phyloP scores from a whole-genome alignment of 2,329 filamentous ascomycete species.

The Drechslerella dactyloides region DNA sequence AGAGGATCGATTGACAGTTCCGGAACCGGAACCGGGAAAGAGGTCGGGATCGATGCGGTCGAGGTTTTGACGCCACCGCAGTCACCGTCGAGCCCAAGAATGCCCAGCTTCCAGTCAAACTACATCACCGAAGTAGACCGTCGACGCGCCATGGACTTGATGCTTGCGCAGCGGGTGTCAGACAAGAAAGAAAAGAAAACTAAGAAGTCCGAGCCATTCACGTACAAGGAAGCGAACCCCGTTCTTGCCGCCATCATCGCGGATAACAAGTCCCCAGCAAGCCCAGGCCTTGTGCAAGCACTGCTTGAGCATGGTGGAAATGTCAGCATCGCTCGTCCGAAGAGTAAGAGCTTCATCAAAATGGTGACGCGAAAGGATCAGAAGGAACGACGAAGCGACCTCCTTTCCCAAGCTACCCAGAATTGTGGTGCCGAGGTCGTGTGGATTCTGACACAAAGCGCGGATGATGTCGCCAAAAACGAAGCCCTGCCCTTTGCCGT shows the following conservation, averaged over 20 bases:
- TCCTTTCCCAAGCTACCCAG: conserved; percentile 19
- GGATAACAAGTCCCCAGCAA: conserved; percentile 7
- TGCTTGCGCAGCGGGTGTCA: conserved; percentile 11
- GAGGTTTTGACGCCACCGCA: not conserved
- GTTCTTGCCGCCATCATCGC: conserved; percentile 7
- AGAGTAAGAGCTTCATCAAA: conserved; percentile 25
- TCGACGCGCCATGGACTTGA: conserved; percentile 11
- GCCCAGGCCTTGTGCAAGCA: conserved; percentile 17
- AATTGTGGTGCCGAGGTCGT: conserved; percentile 15
- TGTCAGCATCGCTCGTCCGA: conserved; percentile 15
- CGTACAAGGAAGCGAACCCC: conserved; percentile 22
- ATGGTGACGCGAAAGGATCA: conserved; percentile 16
- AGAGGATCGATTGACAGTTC: not conserved
- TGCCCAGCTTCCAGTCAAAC: conserved; percentile 13
- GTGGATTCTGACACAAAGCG: conserved; percentile 9
- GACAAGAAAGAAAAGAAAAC: conserved; percentile 27
- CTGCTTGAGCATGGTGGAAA: conserved; percentile 15
- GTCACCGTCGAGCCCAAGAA: not conserved
- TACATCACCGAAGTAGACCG: conserved; percentile 19
- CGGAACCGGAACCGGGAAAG: too few relatives aligned
- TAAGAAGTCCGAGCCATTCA: conserved; percentile 15
- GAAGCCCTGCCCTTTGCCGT: conserved; percentile 16
- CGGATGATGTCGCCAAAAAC: conserved; percentile 14
- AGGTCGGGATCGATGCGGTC: not conserved
- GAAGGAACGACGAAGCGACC: conserved; percentile 15